phyloP scores from a whole-genome alignment of 2,329 filamentous ascomycete species.

The Graphiopsis chlorocephala region DNA sequence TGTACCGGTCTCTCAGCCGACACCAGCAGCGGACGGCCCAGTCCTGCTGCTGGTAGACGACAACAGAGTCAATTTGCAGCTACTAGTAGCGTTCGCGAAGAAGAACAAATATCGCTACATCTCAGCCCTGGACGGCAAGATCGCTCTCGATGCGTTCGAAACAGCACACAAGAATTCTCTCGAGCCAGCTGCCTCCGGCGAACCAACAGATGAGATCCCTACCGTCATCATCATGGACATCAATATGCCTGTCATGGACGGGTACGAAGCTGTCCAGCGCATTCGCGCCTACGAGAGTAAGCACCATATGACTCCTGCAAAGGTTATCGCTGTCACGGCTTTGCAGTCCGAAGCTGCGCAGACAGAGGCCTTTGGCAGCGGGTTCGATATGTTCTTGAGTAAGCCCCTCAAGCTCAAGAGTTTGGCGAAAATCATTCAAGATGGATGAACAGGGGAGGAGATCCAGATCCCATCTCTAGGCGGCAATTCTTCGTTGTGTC shows the following conservation, averaged over 20 bases:
- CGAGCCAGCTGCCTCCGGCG: not conserved
- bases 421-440: conserved; percentile 29
- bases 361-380: conserved; percentile 28
- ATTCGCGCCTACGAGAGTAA: conserved; percentile 34
- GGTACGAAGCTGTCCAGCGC: conserved; percentile 33
- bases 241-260: conserved; percentile 33
- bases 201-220: not conserved
- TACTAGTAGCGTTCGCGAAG: conserved; percentile 30
- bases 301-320: conserved; percentile 18
- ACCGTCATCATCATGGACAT: conserved; percentile 51
- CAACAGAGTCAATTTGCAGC: conserved; percentile 21
- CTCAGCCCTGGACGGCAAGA: conserved; percentile 46
- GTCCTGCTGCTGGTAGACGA: conserved; percentile 34
- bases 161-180: not conserved
- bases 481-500: not conserved
- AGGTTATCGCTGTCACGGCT: conserved; percentile 26
- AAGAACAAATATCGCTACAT: conserved; percentile 40
- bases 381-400: conserved; percentile 31
- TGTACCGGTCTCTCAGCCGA: not conserved
- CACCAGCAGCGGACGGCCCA: not conserved
- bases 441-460: not conserved
- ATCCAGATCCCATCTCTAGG: not conserved
- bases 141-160: conserved; percentile 39
- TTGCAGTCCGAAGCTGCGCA: conserved; percentile 21
- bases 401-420: conserved; percentile 38